Base-by-base conservation (phyloP, 805 yeast species). In the Candida ovalis region DNA sequence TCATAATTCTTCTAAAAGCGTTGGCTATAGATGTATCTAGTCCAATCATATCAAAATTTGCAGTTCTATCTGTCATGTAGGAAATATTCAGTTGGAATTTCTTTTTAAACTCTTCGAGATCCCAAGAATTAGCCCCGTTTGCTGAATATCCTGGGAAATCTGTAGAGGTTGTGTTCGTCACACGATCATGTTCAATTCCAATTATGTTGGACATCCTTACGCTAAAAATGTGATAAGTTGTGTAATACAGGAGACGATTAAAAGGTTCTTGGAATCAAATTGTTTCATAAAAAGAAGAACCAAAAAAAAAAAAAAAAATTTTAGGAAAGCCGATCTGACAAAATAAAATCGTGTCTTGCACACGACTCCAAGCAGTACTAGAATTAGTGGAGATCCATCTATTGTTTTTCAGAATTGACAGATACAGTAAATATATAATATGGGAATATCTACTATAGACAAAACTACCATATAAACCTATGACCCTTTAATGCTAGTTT, bases 1-100 rank as follows among this genome's bases (percentile, higher is more conserved):
- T 83, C 98, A 94, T 91, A 59, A 94, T 87, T 63, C 99, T 85
- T 64, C 99, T 84, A 70, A 92, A 90, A 0, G 99, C 97, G 72
- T 94, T 94, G 40, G 98, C 91, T 49, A 94, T 74, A 12, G 98
- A 88, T 1, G 98, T 87, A 67, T 94, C 99, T 44, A 91, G 71
- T 60, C 88, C 84, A 49, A 87, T 71, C 54, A 94, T 73, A 67
- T 94, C 99, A 60, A 94, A 94, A 67, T 88, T 89, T 48, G 92
- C 89, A 27, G 75, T 71, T 64, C 91, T 78, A 50, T 83, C 86
- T 41, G 80, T 75, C 50, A 84, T 70, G 59, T 81, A 78, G 7
- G 83, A 72, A 55, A 92, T 80, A 51, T 84, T 73, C 52, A 92
- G 80, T 51, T 82, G 82, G 57, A 87, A 82, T 18, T 70, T 63